Evolutionary conservation across 257 asterid genomes (phyloP).

Genomic region (Gardenia jasminoides): DNA sequence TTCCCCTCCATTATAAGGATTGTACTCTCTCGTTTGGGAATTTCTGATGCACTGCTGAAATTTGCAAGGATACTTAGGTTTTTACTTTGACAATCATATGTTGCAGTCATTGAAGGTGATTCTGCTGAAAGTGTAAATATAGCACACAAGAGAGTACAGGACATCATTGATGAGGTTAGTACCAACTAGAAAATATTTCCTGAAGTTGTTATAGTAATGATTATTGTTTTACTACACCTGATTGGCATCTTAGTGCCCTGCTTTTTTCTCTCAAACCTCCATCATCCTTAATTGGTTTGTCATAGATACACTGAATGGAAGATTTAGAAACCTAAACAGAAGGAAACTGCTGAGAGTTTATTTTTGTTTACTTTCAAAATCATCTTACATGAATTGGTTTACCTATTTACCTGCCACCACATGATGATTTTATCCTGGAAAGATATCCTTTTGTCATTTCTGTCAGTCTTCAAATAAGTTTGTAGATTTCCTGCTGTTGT

Average conservation of each 20-base stretch:
- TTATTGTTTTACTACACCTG: not conserved
- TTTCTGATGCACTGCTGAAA: not conserved
- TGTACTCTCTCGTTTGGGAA: not conserved
- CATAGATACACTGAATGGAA: not conserved
- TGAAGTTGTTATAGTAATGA: not conserved
- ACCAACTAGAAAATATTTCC: not conserved
- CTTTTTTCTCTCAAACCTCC: slow-evolving; percentile 1
- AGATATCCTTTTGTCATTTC: not conserved
- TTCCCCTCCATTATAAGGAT: not conserved
- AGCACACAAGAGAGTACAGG: slow-evolving; percentile 65
- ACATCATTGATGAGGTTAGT: slow-evolving; percentile 65
- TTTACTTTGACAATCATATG: slow-evolving; percentile 16
- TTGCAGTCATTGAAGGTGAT: slow-evolving; percentile 77
- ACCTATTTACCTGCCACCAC: not conserved
- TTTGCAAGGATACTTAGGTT: slow-evolving; percentile 4
- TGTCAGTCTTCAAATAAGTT: not conserved
- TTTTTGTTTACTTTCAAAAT: not conserved
- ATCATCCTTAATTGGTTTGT: not conserved
- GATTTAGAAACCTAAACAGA: not conserved
- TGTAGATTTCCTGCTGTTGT: not conserved
- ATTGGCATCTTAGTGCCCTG: not conserved
- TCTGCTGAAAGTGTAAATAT: slow-evolving; percentile 66
- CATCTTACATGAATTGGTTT: not conserved
- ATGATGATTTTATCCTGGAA: not conserved
- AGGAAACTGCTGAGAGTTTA: not conserved